Evolutionary conservation across 75 land plant genomes (phyloP).

Genomic region (Cryptomeria japonica): DNA sequence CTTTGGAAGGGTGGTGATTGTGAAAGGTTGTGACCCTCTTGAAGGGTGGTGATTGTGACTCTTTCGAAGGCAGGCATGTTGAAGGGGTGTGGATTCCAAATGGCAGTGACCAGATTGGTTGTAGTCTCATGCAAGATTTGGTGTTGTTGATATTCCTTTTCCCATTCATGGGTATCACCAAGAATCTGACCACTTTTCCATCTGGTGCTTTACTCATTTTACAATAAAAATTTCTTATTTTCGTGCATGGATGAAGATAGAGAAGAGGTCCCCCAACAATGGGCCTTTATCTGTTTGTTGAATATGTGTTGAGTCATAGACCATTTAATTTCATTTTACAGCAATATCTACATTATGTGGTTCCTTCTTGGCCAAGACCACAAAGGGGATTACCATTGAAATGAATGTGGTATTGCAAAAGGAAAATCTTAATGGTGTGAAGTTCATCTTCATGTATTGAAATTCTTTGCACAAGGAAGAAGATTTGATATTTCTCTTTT

Average conservation of each 20-base stretch:
- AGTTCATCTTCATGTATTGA: not conserved
- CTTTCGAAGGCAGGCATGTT: too few species aligned
- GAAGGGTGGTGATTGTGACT: too few species aligned
- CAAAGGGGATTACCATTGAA: not conserved
- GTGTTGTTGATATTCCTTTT: not conserved
- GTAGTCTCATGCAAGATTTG: not conserved
- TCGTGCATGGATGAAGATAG: not conserved
- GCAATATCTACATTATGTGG: not conserved
- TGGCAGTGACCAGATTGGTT: not conserved
- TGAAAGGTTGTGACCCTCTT: too few species aligned
- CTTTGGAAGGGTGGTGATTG: too few species aligned
- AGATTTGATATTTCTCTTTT: not conserved
- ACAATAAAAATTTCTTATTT: not conserved
- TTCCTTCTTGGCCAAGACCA: not conserved
- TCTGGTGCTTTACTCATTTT: not conserved
- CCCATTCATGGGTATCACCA: not conserved
- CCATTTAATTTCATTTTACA: not conserved
- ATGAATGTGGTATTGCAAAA: not conserved
- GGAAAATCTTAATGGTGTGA: not conserved
- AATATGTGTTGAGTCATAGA: not conserved
- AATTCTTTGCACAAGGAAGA: not conserved
- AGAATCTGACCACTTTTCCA: not conserved
- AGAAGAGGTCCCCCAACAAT: not conserved
- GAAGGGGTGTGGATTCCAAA: not conserved
- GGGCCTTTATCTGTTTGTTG: not conserved